Conservation (phyloP, 257 asterid species). For the Solanum lignicaule region DNA sequence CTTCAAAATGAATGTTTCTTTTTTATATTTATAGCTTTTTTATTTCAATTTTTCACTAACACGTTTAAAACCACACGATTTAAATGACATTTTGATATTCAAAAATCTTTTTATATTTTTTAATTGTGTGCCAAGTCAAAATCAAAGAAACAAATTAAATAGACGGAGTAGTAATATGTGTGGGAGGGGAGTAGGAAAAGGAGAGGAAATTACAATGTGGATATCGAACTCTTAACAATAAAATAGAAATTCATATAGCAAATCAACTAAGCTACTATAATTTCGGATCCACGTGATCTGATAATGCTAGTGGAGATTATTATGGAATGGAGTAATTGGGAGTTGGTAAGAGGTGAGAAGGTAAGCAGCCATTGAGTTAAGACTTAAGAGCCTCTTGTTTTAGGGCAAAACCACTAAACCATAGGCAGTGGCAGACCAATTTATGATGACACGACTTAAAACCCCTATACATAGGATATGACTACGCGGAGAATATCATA, state of each 20-base stretch:
- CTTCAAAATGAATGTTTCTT: not conserved
- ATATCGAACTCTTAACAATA: accelerated
- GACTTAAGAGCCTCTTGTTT: not conserved
- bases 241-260: accelerated
- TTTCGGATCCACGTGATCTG: not conserved
- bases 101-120: not conserved
- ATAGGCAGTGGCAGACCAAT: not conserved
- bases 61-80: accelerated
- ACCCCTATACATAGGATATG: not conserved
- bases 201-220: accelerated
- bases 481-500: not conserved
- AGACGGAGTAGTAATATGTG: no score
- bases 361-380: not conserved
- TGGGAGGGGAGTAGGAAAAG: not conserved
- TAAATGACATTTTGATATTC: not conserved
- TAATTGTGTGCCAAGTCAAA: no score
- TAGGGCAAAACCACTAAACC: not conserved
- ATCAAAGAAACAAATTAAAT: no score
- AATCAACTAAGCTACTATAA: no score
- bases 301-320: not conserved
- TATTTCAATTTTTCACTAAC: not conserved
- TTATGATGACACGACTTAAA: not conserved
- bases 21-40: no score
- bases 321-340: not conserved
- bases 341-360: not conserved